A percentile compares a stretch with the other conserved stretches of the same genome.
phyloP scores from a whole-genome alignment of 129 eudicot species.

The Tagetes patula region DNA sequence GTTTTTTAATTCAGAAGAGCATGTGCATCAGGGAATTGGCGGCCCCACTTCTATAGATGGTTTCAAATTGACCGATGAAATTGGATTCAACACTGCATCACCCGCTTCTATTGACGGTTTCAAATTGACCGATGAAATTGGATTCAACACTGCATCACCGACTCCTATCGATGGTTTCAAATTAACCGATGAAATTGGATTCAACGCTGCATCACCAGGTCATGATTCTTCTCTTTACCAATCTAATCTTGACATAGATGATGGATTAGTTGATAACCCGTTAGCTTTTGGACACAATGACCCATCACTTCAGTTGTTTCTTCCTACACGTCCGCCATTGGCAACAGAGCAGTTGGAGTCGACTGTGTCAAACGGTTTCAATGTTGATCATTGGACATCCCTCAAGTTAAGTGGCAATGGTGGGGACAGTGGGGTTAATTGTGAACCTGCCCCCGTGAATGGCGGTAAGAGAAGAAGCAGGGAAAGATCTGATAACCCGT shows the following conservation, averaged over 20 bases:
- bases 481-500: slow-evolving; percentile 69
- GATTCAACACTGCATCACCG: background rate
- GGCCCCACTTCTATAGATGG: slow-evolving; percentile 49
- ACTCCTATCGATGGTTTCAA: slow-evolving; percentile 52
- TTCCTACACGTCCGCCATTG: slow-evolving; percentile 70
- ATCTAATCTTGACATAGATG: slow-evolving; percentile 45
- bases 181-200: slow-evolving; percentile 48
- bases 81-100: no score
- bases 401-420: slow-evolving; percentile 61
- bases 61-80: slow-evolving; percentile 30
- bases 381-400: slow-evolving; percentile 84
- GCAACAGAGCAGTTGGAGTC: slow-evolving; percentile 46
- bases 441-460: slow-evolving; percentile 43
- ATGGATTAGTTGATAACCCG: slow-evolving; percentile 72
- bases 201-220: slow-evolving; percentile 50
- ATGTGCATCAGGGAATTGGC: slow-evolving; percentile 35
- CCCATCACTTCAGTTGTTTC: slow-evolving; percentile 88
- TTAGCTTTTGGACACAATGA: slow-evolving; percentile 74
- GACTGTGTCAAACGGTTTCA: slow-evolving; percentile 50
- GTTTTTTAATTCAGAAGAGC: slow-evolving; percentile 59
- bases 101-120: slow-evolving; percentile 51
- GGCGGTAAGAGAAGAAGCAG: slow-evolving; percentile 47
- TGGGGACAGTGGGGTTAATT: slow-evolving; percentile 39
- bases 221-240: slow-evolving; percentile 50
- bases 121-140: slow-evolving; percentile 12